phyloP scores from a whole-genome alignment of 2,329 filamentous ascomycete genomes.

The Emericellopsis atlantica region DNA sequence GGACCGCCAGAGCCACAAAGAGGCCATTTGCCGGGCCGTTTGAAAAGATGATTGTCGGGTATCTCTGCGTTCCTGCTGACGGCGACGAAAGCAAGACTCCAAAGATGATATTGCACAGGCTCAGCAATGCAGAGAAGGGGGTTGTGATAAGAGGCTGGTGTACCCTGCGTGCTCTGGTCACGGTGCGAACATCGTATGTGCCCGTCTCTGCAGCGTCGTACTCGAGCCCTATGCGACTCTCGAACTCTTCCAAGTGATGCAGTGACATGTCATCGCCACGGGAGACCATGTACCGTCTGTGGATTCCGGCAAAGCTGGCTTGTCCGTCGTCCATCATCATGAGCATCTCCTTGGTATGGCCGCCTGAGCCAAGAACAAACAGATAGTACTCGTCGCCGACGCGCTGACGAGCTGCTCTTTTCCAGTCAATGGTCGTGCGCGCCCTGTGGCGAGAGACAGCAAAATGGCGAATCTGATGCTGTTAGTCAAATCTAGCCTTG shows the following conservation, averaged over 20 bases:
- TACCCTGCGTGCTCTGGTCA: slow-evolving; percentile 67
- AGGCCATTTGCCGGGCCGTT: slow-evolving; percentile 87
- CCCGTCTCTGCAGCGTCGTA: slow-evolving; percentile 16
- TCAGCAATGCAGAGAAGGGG: slow-evolving; percentile 53
- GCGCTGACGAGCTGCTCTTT: background rate
- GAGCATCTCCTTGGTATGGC: slow-evolving; percentile 92
- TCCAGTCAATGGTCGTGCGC: no score
- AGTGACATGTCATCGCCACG: slow-evolving; percentile 60
- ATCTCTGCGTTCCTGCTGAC: slow-evolving; percentile 15
- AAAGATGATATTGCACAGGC: slow-evolving; percentile 47
- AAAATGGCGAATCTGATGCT: no score
- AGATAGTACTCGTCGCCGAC: slow-evolving; percentile 42
- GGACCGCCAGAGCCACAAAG: slow-evolving; percentile 47
- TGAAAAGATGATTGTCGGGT: slow-evolving; percentile 66
- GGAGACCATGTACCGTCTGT: slow-evolving; percentile 73
- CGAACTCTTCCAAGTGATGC: slow-evolving; percentile 48
- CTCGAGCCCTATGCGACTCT: slow-evolving; percentile 15
- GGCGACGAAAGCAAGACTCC: slow-evolving; percentile 33
- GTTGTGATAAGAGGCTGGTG: slow-evolving; percentile 70
- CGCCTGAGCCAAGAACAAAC: slow-evolving; percentile 81
- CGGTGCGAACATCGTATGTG: slow-evolving; percentile 50
- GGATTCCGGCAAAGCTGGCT: slow-evolving; percentile 35
- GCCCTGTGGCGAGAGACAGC: no score
- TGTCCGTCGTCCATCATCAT: slow-evolving; percentile 59
- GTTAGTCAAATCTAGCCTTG: no score